Evolutionary conservation across 345 rosid species (phyloP).

Genomic region (Syzygium aqueum): DNA sequence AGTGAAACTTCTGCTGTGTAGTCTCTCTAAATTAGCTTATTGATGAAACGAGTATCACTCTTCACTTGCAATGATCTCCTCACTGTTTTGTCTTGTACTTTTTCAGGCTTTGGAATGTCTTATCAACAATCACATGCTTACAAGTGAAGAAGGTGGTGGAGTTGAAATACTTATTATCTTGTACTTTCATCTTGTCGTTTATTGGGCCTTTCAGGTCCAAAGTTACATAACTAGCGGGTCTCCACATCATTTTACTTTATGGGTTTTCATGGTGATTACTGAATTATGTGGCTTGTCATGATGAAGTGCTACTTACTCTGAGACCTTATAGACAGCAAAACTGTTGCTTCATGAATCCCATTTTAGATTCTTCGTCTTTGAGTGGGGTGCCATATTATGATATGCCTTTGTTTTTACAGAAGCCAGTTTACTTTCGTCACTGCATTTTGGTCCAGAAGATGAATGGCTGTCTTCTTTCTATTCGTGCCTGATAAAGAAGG

Average conservation of each 20-base stretch:
- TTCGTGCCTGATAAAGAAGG: slow-evolving; percentile 92
- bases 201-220: background rate
- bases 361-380: background rate
- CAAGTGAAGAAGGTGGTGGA: slow-evolving; percentile 75
- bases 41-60: background rate
- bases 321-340: background rate
- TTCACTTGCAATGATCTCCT: background rate
- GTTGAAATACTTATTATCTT: background rate
- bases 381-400: background rate
- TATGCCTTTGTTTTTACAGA: slow-evolving; percentile 30
- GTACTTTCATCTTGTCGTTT: background rate
- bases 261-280: background rate
- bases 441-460: slow-evolving; percentile 83
- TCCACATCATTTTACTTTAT: background rate
- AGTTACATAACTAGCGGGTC: background rate
- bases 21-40: background rate
- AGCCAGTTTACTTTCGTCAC: slow-evolving; percentile 60
- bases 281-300: background rate
- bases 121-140: slow-evolving; percentile 89
- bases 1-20: background rate
- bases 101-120: slow-evolving; percentile 96
- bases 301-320: background rate
- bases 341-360: background rate
- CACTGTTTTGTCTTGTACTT: background rate
- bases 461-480: slow-evolving; percentile 92